Evolutionary conservation across 495 filamentous ascomycete species (phyloP), one percentile per base, ranked within the genome.

Genomic region (Clavariopsis aquatica): DNA sequence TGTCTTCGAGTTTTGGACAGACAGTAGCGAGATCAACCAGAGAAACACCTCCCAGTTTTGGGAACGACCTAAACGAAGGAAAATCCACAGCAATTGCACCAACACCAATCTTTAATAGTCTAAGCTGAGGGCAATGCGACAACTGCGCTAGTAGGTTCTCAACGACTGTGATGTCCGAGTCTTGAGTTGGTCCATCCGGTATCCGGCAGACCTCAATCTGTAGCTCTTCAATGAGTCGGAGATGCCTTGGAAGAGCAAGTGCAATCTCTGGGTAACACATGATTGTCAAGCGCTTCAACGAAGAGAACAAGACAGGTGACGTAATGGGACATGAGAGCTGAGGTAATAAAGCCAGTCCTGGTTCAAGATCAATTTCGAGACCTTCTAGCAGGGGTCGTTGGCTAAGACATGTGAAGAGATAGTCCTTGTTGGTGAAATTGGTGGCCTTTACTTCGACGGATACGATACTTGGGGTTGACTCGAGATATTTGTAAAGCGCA

Each of bases 261-360:
- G 67, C 63, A 10, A 70, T 47, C 31, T 70, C 67, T 15, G 67
- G 67, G 47, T 66, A 70, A 23, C 52, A 59, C 58, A 66, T 66
- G 23, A 66, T 57, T 9, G 31, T 36, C 22, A 66, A n/a, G 0
- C 52, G 45, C 27, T 62, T 66, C 19, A 70, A 38, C 24, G 57
- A 47, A 26, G 57, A 29, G 31, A 70, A 70, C 24, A 54, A 56
- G 0, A 36, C 26, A 5, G 51, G 26, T 6, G 60, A 23, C 4
- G 57, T 41, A 23, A 24, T 57, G 0, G 57, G 61, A 1, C 29
- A 43, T 0, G 20, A 20, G 1, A 69, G 52, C 1, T 45, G 41
- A 20, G 67, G 58, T 17, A 66, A 20, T 2, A 70, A 36, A 23
- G 52, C 24, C 8, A 63, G 2, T 13, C 62, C 62, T n/a, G 67